Evolutionary conservation across 2,329 filamentous ascomycete species (phyloP).

Genomic region (Ophioceras dolichostomum): DNA sequence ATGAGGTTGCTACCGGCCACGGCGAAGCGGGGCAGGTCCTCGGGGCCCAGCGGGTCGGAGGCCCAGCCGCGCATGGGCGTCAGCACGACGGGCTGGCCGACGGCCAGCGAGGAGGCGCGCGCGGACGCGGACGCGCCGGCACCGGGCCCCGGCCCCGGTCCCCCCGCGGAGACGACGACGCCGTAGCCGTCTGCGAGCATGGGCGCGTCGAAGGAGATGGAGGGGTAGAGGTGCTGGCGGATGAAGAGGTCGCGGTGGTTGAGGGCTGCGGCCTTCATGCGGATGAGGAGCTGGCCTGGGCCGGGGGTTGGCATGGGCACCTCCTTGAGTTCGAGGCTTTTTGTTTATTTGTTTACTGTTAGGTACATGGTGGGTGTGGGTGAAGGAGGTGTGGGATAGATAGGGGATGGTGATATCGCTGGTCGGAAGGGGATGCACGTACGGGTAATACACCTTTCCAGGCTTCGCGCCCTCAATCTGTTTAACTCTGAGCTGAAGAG

Average conservation of each 20-base stretch:
- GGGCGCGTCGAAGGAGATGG: conserved; percentile 65
- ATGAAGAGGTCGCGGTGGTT: conserved; percentile 96
- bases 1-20: conserved; percentile 59
- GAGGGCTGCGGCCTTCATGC: conserved; percentile 66
- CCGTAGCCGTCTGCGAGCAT: conserved; percentile 77
- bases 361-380: too few relatives aligned
- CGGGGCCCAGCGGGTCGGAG: conserved; percentile 58
- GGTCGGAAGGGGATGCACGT: conserved; percentile 16
- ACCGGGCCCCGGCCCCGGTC: conserved; percentile 18
- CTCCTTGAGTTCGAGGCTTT: conserved; percentile 45
- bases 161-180: conserved; percentile 54
- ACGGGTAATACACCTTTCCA: conserved; percentile 79
- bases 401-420: too few relatives aligned
- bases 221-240: conserved; percentile 83
- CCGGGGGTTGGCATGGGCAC: conserved; percentile 51
- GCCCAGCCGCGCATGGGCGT: conserved; percentile 73
- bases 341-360: not conserved
- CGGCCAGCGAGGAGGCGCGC: conserved; percentile 28
- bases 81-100: conserved; percentile 60
- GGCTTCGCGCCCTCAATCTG: conserved; percentile 65
- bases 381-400: not conserved
- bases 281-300: conserved; percentile 59
- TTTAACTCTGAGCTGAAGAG: conserved; percentile 48
- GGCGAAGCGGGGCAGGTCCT: conserved; percentile 43
- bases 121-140: conserved; percentile 11